Conservation (phyloP, 345 rosid genomes). For the Eucalyptus sp. region DNA sequence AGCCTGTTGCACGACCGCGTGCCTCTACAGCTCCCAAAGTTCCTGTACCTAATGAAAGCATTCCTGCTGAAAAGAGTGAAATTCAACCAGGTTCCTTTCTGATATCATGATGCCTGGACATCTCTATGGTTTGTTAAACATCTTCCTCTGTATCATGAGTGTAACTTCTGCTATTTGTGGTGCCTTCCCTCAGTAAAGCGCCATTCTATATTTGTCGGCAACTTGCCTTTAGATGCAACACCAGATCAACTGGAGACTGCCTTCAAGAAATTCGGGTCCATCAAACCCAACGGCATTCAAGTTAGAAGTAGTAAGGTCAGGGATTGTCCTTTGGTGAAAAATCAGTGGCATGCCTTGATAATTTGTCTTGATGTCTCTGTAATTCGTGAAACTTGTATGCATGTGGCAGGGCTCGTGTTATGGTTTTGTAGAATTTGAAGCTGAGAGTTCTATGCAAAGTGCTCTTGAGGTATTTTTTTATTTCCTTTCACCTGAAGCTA, state of each 20-base stretch:
- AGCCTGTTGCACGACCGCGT: slow-evolving; percentile 9
- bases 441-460: slow-evolving; percentile 44
- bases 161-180: background rate
- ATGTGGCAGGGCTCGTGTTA: slow-evolving; percentile 34
- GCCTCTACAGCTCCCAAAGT: slow-evolving; percentile 2
- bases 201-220: slow-evolving; percentile 47
- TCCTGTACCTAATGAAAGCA: slow-evolving; percentile 5
- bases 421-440: slow-evolving; percentile 76
- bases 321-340: background rate
- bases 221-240: slow-evolving; percentile 51
- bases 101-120: background rate
- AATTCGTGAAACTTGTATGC: background rate
- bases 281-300: slow-evolving; percentile 47
- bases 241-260: slow-evolving; percentile 19
- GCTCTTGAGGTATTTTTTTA: slow-evolving; percentile 44
- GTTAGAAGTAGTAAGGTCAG: slow-evolving; percentile 57
- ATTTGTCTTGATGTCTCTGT: background rate
- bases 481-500: background rate
- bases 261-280: slow-evolving; percentile 39
- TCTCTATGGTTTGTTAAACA: background rate
- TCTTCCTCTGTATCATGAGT: background rate
- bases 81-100: slow-evolving; percentile 16
- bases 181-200: slow-evolving; percentile 29
- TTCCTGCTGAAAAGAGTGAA: slow-evolving; percentile 13
- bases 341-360: background rate